Percentiles rank a stretch among this genome's conserved stretches.
phyloP scores from a whole-genome alignment of 2,329 filamentous ascomycete genomes.

The Fusarium sp. region DNA sequence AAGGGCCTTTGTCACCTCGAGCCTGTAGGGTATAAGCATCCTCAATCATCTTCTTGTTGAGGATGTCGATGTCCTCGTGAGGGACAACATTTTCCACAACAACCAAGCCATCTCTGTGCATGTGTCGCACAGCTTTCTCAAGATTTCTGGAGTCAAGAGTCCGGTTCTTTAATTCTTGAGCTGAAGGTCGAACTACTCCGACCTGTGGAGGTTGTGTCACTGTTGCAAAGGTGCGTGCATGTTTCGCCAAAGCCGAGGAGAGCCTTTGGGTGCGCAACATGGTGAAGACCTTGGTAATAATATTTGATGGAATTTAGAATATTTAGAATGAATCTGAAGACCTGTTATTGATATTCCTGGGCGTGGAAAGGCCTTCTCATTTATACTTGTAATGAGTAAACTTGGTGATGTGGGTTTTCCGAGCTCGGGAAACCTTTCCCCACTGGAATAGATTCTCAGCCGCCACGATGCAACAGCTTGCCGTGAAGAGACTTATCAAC shows the following conservation, averaged over 20 bases:
- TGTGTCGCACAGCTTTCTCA: constrained; percentile 61
- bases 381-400: constrained; percentile 25
- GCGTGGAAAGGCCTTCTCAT: not conserved
- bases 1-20: constrained; percentile 63
- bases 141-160: constrained; percentile 59
- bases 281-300: not conserved
- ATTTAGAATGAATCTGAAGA: not conserved
- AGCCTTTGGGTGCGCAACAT: constrained; percentile 24
- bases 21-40: constrained; percentile 63
- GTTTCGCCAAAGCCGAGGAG: not conserved
- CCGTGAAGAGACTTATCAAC: not conserved
- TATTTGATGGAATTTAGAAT: accelerated
- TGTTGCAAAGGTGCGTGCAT: constrained; percentile 20
- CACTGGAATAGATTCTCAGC: not conserved
- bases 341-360: not conserved
- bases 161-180: constrained; percentile 50
- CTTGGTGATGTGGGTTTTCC: constrained; percentile 25
- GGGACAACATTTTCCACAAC: constrained; percentile 63
- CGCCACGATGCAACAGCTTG: not conserved
- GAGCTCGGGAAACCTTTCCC: constrained; percentile 41
- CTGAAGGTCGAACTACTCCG: constrained; percentile 49
- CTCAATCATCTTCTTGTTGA: constrained; percentile 68
- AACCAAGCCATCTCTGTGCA: constrained; percentile 65
- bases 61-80: constrained; percentile 59
- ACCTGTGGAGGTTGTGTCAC: not conserved